Evolutionary conservation across 2,329 filamentous ascomycete genomes (phyloP).

Genomic region (Berkeleyomyces basicola): DNA sequence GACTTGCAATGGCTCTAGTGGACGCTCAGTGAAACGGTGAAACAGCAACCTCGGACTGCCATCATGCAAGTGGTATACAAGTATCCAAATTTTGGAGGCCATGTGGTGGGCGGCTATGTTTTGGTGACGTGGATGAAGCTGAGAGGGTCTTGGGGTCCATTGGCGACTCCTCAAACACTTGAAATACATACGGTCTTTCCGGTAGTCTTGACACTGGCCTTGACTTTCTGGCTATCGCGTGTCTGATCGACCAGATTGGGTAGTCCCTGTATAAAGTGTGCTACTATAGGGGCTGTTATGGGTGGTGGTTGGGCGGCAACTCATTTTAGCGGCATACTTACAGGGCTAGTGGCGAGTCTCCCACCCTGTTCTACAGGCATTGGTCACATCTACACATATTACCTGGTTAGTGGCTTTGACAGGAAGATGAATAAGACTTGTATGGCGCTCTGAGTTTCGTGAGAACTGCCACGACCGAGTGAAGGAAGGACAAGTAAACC

Average conservation of each 20-base stretch:
- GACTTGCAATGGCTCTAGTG: background rate
- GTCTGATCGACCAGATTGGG: background rate
- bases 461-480: too few relatives aligned
- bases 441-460: too few relatives aligned
- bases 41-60: background rate
- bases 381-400: too few relatives aligned
- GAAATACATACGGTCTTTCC: background rate
- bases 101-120: background rate
- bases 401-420: too few relatives aligned
- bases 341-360: too few relatives aligned
- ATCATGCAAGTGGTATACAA: background rate
- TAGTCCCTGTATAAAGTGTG: background rate
- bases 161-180: background rate
- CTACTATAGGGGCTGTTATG: background rate
- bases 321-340: too few relatives aligned
- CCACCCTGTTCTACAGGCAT: too few relatives aligned
- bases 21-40: background rate
- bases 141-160: background rate
- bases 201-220: background rate
- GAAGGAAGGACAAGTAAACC: too few relatives aligned
- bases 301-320: background rate
- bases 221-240: background rate
- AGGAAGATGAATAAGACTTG: too few relatives aligned
- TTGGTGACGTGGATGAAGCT: background rate
- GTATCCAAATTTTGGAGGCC: background rate